A percentile compares a stretch with the other conserved stretches of the same genome.
These are phyloP conservation scores for Aureobasidium lini DNA, from an alignment of 2,329 filamentous ascomycete species.

Conservation along the genomic window DNA sequence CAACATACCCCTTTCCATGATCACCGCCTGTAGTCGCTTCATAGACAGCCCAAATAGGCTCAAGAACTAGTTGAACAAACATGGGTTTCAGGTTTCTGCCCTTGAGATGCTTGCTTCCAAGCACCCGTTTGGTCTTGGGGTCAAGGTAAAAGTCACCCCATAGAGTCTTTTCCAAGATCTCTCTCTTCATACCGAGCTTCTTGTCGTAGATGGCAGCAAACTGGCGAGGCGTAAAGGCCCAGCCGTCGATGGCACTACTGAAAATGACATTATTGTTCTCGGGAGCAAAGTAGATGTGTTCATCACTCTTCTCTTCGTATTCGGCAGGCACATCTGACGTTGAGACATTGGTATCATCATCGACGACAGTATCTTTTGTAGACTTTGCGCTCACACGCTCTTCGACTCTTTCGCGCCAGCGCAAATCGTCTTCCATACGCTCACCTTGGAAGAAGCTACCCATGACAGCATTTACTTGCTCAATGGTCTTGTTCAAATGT, in stretches of 20 bases:
- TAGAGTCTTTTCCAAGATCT: slow-evolving; percentile 80
- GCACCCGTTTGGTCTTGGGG: slow-evolving; percentile 89
- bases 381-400: slow-evolving; percentile 68
- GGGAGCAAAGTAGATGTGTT: slow-evolving; percentile 95
- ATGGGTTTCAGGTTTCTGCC: slow-evolving; percentile 87
- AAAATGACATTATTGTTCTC: slow-evolving; percentile 99
- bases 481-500: slow-evolving; percentile 80
- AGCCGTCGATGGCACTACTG: slow-evolving; percentile 95
- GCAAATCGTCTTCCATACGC: slow-evolving; percentile 94
- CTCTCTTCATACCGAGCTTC: slow-evolving; percentile 90
- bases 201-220: slow-evolving; percentile 92
- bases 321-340: slow-evolving; percentile 45
- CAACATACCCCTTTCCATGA: slow-evolving; percentile 67
- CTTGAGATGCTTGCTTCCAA: slow-evolving; percentile 86
- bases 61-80: slow-evolving; percentile 93
- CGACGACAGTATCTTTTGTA: slow-evolving; percentile 38
- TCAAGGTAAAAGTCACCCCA: slow-evolving; percentile 98
- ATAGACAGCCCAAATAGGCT: slow-evolving; percentile 94
- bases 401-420: slow-evolving; percentile 91
- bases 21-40: slow-evolving; percentile 78
- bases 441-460: slow-evolving; percentile 97
- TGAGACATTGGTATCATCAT: slow-evolving; percentile 48
- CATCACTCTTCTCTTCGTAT: slow-evolving; percentile 88
- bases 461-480: slow-evolving; percentile 95
- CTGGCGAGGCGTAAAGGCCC: slow-evolving; percentile 94